phyloP scores from a whole-genome alignment of 768 basidiomycete genomes.

The Calocybe indica region DNA sequence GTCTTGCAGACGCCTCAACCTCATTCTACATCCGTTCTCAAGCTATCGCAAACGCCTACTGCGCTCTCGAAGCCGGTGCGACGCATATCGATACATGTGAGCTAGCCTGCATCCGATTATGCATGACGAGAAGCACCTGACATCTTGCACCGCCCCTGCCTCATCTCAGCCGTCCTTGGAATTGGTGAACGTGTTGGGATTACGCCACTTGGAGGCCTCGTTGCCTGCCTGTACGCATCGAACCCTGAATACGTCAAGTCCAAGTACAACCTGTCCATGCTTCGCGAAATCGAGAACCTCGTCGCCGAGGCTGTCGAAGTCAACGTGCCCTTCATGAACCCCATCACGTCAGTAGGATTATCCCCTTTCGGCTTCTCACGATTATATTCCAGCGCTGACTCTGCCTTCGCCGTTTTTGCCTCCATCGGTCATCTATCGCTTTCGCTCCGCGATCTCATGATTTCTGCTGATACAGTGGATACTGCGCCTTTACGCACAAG shows the following conservation, averaged over 20 bases:
- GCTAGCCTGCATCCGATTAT: slow-evolving; percentile 16
- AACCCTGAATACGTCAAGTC: slow-evolving; percentile 98
- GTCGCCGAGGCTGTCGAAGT: slow-evolving; percentile 99
- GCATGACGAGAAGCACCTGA: slow-evolving; percentile 3
- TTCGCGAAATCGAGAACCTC: slow-evolving; percentile 97
- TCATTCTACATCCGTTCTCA: slow-evolving; percentile 4
- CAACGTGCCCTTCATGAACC: slow-evolving; percentile 96
- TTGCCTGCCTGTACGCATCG: slow-evolving; percentile 94
- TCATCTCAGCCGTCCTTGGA: slow-evolving; percentile 76
- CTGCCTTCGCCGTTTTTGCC: too few relatives aligned
- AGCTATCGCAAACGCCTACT: slow-evolving; percentile 99
- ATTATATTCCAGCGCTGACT: too few relatives aligned
- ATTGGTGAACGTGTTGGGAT: slow-evolving; percentile 99
- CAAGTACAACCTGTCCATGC: slow-evolving; percentile 98
- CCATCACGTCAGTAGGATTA: slow-evolving; percentile 61
- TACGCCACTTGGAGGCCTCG: slow-evolving; percentile 93
- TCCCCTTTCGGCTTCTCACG: neutral
- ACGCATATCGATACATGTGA: slow-evolving; percentile 97
- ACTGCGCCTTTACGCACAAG: slow-evolving; percentile 99
- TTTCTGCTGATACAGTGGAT: slow-evolving; percentile 56
- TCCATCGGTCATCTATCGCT: too few relatives aligned
- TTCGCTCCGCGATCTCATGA: slow-evolving; percentile 2
- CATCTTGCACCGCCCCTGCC: neutral
- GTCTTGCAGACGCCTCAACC: neutral
- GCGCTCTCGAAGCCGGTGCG: slow-evolving; percentile 96